These are phyloP conservation scores for Apostasia ramifera DNA, from an alignment of 106 monocot genomes.

Conservation along the genomic window DNA sequence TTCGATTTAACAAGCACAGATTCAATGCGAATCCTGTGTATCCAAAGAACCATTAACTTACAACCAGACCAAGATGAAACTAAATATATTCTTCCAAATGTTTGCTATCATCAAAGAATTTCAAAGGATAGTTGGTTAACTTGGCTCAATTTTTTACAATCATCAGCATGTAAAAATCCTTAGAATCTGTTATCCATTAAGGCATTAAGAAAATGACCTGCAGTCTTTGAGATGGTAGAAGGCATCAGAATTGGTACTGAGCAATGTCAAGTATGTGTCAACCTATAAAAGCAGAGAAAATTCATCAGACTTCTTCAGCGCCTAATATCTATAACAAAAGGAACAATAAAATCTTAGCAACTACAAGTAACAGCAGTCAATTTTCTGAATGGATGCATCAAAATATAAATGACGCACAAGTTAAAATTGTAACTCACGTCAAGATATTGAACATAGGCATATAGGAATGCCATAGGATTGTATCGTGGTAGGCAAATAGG, in stretches of 20 bases:
- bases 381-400: not conserved
- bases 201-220: conserved; percentile 35
- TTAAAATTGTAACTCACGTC: conserved; percentile 65
- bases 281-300: conserved; percentile 37
- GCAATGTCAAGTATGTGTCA: conserved; percentile 82
- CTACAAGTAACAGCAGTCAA: not conserved
- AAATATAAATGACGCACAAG: not conserved
- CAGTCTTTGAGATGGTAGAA: conserved; percentile 97
- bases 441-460: conserved; percentile 93
- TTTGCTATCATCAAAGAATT: not conserved
- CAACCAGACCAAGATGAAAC: not conserved
- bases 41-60: conserved; percentile 1
- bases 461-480: conserved; percentile 92
- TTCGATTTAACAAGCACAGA: conserved; percentile 77
- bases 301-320: not conserved
- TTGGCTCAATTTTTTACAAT: not conserved
- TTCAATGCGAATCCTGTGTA: conserved; percentile 60
- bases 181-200: not conserved
- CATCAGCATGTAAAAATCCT: not conserved
- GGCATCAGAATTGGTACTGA: conserved; percentile 76
- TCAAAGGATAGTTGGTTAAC: no score
- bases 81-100: not conserved
- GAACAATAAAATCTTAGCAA: not conserved
- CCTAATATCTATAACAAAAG: not conserved
- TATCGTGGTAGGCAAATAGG: conserved; percentile 96